Evolutionary conservation across 306 rosid species (phyloP).

Genomic region (Citrullus amarus): DNA sequence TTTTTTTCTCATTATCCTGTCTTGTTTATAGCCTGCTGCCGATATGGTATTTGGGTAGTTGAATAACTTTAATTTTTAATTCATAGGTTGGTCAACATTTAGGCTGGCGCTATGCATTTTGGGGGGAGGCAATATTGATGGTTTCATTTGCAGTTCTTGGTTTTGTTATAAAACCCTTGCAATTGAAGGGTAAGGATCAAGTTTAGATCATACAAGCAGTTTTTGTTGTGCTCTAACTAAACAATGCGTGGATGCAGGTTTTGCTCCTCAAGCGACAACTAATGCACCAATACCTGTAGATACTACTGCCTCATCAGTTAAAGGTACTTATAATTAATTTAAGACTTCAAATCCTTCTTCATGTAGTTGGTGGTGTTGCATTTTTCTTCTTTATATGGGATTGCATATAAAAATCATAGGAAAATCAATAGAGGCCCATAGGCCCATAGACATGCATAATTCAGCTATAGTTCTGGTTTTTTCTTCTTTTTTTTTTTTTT

Average conservation of each 20-base stretch:
- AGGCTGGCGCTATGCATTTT: conserved; percentile 71
- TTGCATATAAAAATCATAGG: neutral
- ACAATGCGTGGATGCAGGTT: neutral
- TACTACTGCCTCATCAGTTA: conserved; percentile 20
- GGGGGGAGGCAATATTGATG: conserved; percentile 62
- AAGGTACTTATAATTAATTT: conserved; percentile 30
- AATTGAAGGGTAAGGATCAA: conserved; percentile 46
- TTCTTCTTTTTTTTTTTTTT: neutral
- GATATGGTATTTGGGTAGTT: neutral
- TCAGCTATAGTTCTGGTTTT: neutral
- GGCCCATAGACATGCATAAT: neutral
- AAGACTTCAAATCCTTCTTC: neutral
- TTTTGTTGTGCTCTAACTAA: neutral
- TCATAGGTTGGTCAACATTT: conserved; percentile 53
- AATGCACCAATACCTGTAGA: conserved; percentile 23
- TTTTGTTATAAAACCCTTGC: conserved; percentile 61
- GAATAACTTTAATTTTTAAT: neutral
- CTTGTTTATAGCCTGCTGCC: neutral
- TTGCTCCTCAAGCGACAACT: conserved; percentile 29
- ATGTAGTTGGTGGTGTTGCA: neutral
- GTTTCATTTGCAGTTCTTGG: conserved; percentile 70
- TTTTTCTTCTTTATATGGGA: neutral
- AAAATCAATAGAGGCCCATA: neutral
- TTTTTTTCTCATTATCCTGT: neutral
- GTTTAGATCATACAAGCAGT: neutral